Base-by-base conservation (phyloP, 352 stramenopile species). In the Phytophthora lateralis region DNA sequence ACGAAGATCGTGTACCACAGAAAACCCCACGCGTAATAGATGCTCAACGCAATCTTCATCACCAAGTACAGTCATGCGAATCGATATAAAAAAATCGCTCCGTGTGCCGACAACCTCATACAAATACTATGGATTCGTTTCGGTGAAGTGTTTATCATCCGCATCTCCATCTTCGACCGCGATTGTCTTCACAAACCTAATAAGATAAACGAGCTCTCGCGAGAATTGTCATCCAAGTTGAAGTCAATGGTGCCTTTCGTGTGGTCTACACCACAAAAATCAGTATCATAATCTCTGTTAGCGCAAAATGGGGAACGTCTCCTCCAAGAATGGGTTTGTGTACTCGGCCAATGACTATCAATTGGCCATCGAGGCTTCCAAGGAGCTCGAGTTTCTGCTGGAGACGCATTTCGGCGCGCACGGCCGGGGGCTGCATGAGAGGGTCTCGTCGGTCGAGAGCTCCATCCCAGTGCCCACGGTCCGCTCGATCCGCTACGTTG, bases 281-380 rank as follows among this genome's bases (percentile, higher is more conserved):
- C 21, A 24, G 7, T 9, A 8, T 26, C 38, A 44, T 26, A 55
- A 6, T 44, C 6, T 29, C 32, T 32, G 12, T 21, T 4, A 44
- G 6, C 8, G 14, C 29, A 34, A 1, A 8, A 75, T 76, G 67
- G 67, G 68, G 42, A 76, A 76, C 35, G 34, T 37, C 2, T 48
- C 47, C 1, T 34, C 32, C 42, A 71, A 72, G 39, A 44, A 44
- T 17, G 32, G 50, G 27, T 72, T 71, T 53, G 60, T 69, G 59
- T 78, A 82, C 71, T 76, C 78, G 11, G 6, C 37, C 38, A 93
- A 93, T 64, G 87, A 96, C 69, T 93, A 88, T 42, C 82, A 96
- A 60, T 73, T 96, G 17, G 85, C 76, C 24, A 93, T 94, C 63
- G 85, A 93, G 69, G 64, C 78, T 17, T 89, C 82, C 58, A 94